Base-by-base conservation (phyloP, 805 yeast genomes). In the Scheffersomyces coipomensis region DNA sequence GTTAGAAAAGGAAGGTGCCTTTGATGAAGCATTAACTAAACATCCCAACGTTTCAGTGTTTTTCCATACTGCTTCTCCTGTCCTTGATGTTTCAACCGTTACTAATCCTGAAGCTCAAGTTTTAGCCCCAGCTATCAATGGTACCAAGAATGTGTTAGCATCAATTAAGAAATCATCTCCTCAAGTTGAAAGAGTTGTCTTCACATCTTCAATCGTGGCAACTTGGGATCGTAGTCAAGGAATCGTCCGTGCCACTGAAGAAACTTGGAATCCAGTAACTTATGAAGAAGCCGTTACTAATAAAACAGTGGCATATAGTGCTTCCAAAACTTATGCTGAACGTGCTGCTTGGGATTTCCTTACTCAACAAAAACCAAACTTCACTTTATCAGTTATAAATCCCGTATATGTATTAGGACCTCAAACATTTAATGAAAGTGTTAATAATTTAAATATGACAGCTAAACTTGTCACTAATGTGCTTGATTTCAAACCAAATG, bases 21-120 rank as follows among this genome's bases (percentile, higher is more conserved):
- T 75, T 43, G 73, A 72, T 39, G 54, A 55, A 5, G 69, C 71
- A 1, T 64, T 79, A 47, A 55, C 68, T 47, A 64, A 61, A 17
- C 71, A 73, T 43, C 73, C 74, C 21, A 82, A 79, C 30, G 71
- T 79, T 40, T 63, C 64, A 9, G 76, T 71, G 23, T 79, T 81
- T 35, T 47, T 80, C 29, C 87, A 81, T 56, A 71, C 82, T 8
- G 86, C 87, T 2, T 73, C 83, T 11, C 85, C 86, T 9, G 73
- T 75, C 52, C 61, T 68, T 19, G 66, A 71, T 43, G 62, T 73
- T 24, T 56, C 64, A 10, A 39, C 49, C 3, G 66, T 64, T 22
- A 53, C 61, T 11, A 66, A 71, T 43, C 62, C 72, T 25, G 81
- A 73, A 41, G 69, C 70, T 34, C 81, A 75, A 15, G 60, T 80